Percentiles rank a stretch among this genome's conserved stretches.
Conservation (phyloP, 176 grass and related monocot genomes). For the Raddia distichophylla region DNA sequence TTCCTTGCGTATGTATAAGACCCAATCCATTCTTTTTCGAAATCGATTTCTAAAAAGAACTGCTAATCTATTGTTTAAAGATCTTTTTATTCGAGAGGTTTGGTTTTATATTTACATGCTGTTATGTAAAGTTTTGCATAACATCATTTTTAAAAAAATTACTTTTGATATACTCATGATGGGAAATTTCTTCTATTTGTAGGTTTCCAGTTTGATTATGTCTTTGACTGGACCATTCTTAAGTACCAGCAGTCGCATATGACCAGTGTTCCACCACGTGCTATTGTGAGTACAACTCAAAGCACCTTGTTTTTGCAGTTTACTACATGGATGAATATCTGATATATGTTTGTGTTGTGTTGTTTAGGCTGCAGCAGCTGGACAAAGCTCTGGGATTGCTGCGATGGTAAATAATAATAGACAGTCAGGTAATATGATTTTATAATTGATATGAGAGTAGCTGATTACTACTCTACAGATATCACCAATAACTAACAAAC, state of each 20-base stretch:
- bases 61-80: background rate
- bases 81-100: constrained; percentile 95
- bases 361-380: constrained; percentile 43
- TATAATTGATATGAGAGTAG: background rate
- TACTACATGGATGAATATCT: constrained; percentile 16
- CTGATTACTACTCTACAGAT: constrained; percentile 4
- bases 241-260: constrained; percentile 93
- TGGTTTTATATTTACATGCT: constrained; percentile 32
- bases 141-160: background rate
- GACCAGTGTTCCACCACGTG: constrained; percentile 63
- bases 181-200: constrained; percentile 19
- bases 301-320: constrained; percentile 12
- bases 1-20: too few species aligned
- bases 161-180: constrained; percentile 18
- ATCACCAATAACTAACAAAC: background rate
- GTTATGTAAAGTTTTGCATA: constrained; percentile 6
- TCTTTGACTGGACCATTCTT: constrained; percentile 96
- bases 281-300: constrained; percentile 55
- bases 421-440: constrained; percentile 52
- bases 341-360: constrained; percentile 24
- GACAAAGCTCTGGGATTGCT: constrained; percentile 66
- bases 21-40: too few species aligned
- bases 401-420: constrained; percentile 56
- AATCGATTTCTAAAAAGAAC: too few species aligned
- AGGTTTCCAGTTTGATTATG: constrained; percentile 99